phyloP scores from a whole-genome alignment of 1,284 basidiomycete species.

The Ganoderma sinense region DNA sequence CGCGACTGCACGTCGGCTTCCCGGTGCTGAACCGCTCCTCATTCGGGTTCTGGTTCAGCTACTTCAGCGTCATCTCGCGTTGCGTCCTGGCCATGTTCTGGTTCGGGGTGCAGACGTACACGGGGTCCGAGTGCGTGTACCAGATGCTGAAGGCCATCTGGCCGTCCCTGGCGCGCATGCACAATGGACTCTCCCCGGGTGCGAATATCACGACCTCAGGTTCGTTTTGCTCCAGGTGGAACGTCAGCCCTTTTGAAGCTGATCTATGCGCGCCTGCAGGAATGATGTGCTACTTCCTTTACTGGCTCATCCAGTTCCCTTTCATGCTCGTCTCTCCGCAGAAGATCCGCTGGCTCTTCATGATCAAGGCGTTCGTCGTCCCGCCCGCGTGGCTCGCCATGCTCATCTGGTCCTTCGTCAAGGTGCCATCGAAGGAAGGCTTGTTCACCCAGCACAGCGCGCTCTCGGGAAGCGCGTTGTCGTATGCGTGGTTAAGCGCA shows the following conservation, averaged over 20 bases:
- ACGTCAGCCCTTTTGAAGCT: not conserved
- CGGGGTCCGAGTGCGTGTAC: conserved; percentile 69
- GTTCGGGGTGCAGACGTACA: conserved; percentile 70
- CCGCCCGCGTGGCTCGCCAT: conserved; percentile 75
- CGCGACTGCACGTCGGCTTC: conserved; percentile 73
- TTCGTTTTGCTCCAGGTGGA: conserved; percentile 25
- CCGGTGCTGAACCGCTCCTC: conserved; percentile 79
- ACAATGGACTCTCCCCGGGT: conserved; percentile 65
- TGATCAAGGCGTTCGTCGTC: conserved; percentile 70
- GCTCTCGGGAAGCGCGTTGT: conserved; percentile 57
- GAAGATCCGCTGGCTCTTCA: conserved; percentile 77
- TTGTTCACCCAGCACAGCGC: conserved; percentile 55
- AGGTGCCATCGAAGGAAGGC: conserved; percentile 62
- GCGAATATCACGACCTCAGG: conserved; percentile 73
- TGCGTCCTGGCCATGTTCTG: conserved; percentile 82
- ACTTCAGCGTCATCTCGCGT: conserved; percentile 79
- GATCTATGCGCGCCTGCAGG: conserved; percentile 38
- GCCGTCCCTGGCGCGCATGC: conserved; percentile 70
- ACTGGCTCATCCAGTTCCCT: conserved; percentile 77
- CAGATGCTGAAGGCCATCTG: conserved; percentile 84
- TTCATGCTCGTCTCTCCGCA: conserved; percentile 82
- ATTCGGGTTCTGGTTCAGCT: conserved; percentile 84
- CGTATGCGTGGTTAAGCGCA: conserved; percentile 79
- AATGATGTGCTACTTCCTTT: conserved; percentile 82
- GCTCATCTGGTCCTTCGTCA: conserved; percentile 77